Percentiles rank a stretch among this genome's conserved stretches.
phyloP scores from a whole-genome alignment of 139 green algal genomes.

The Chlorella sp. region DNA sequence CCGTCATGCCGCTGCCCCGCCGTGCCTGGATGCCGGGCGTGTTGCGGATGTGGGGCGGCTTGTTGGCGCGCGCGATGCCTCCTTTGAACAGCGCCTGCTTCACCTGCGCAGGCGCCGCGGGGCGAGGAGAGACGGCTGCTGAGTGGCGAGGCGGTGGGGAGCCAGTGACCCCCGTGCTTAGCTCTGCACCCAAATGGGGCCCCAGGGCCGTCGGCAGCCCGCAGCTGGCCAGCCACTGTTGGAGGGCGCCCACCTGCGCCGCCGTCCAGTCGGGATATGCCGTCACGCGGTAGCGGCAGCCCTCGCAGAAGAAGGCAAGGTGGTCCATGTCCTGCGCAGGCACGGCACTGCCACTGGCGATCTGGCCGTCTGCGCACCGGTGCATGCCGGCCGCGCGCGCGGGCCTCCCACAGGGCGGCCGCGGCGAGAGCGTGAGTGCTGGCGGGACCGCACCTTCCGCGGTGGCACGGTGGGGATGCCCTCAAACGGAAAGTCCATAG shows the following conservation, averaged over 20 bases:
- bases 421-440: no score
- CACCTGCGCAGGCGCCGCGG: slow-evolving; percentile 42
- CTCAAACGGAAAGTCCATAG: slow-evolving; percentile 90
- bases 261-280: slow-evolving; percentile 78
- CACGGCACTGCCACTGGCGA: no score
- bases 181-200: no score
- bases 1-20: neutral
- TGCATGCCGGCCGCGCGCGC: no score
- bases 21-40: slow-evolving; percentile 72
- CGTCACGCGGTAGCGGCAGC: slow-evolving; percentile 87
- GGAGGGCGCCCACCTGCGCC: slow-evolving; percentile 38
- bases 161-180: no score
- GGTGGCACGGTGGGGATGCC: slow-evolving; percentile 92
- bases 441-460: no score
- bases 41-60: slow-evolving; percentile 61
- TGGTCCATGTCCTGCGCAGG: slow-evolving; percentile 84
- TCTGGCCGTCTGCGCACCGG: no score
- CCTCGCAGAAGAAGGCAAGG: slow-evolving; percentile 89
- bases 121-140: neutral
- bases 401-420: no score
- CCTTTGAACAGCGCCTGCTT: slow-evolving; percentile 86
- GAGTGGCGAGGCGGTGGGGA: no score
- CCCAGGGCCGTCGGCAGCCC: no score
- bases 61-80: slow-evolving; percentile 85
- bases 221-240: no score